Conservation (phyloP, 2,329 filamentous ascomycete genomes). For the Clonostachys rhizophaga region DNA sequence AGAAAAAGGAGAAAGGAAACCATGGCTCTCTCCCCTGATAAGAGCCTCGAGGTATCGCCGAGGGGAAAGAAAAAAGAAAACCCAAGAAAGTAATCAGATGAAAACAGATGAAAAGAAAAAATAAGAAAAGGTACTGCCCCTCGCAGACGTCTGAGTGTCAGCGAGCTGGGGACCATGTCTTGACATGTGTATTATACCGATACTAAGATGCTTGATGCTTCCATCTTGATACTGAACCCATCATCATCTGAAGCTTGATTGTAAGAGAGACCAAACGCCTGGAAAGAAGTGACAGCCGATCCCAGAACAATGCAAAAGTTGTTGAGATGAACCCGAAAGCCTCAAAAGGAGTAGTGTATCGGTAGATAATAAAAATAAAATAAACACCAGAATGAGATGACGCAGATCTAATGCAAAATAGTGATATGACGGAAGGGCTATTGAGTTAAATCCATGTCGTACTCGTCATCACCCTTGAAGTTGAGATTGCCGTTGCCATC, state of each 20-base stretch:
- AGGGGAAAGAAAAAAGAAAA: constrained; percentile 1
- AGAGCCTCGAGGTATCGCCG: constrained; percentile 5
- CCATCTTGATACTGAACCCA: neutral
- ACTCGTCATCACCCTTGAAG: constrained; percentile 95
- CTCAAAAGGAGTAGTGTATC: too few relatives aligned
- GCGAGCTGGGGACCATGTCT: too few relatives aligned
- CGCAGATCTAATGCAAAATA: neutral
- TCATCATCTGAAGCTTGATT: neutral
- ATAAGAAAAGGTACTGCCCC: neutral
- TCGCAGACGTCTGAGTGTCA: too few relatives aligned
- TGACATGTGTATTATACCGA: too few relatives aligned
- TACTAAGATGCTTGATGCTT: too few relatives aligned
- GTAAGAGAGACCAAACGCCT: neutral
- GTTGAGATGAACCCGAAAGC: neutral
- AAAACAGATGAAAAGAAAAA: neutral
- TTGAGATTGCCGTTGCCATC: constrained; percentile 68
- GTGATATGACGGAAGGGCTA: neutral
- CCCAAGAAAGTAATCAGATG: neutral
- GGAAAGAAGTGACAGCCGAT: too few relatives aligned
- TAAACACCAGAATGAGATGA: constrained; percentile 1
- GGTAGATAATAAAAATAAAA: neutral
- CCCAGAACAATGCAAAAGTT: neutral
- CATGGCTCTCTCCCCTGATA: constrained; percentile 2
- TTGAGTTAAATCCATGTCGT: constrained; percentile 67
- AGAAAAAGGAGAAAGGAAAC: neutral